Evolutionary conservation across 2,329 filamentous ascomycete species (phyloP).

Genomic region (Cercospora sp.): DNA sequence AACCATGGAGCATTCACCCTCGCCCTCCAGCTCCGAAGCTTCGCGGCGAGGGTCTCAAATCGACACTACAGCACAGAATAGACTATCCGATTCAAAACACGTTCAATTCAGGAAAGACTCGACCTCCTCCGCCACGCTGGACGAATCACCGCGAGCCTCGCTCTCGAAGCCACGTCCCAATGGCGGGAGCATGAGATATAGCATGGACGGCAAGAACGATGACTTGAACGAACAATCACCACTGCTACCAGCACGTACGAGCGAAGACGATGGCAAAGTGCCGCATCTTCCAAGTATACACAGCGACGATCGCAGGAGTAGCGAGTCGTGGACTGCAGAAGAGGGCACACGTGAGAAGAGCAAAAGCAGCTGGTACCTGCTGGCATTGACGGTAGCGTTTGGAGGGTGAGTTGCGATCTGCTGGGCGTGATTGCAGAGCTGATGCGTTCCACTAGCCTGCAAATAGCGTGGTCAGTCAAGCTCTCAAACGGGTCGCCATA

Average conservation of each 20-base stretch:
- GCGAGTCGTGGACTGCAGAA: slow-evolving; percentile 48
- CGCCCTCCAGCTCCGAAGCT: slow-evolving; percentile 15
- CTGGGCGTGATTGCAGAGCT: background rate
- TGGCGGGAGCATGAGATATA: slow-evolving; percentile 13
- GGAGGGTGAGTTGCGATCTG: slow-evolving; percentile 56
- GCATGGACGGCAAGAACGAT: slow-evolving; percentile 23
- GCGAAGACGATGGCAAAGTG: slow-evolving; percentile 26
- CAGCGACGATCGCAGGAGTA: slow-evolving; percentile 40
- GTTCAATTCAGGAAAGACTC: slow-evolving; percentile 25
- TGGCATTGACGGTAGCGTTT: slow-evolving; percentile 81
- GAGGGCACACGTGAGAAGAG: slow-evolving; percentile 47
- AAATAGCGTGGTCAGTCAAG: slow-evolving; percentile 95
- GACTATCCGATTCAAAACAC: slow-evolving; percentile 23
- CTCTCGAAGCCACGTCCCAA: background rate
- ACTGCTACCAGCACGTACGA: slow-evolving; percentile 29
- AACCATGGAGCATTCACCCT: slow-evolving; percentile 22
- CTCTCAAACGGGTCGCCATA: slow-evolving; percentile 81
- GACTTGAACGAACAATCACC: slow-evolving; percentile 37
- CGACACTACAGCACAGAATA: slow-evolving; percentile 7
- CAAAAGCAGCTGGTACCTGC: slow-evolving; percentile 82
- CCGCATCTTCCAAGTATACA: slow-evolving; percentile 19
- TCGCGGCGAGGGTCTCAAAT: slow-evolving; percentile 19
- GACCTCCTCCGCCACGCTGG: slow-evolving; percentile 16
- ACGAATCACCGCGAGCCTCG: slow-evolving; percentile 12
- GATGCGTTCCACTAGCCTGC: slow-evolving; percentile 57